A percentile compares a stretch with the other conserved stretches of the same genome.
These are phyloP conservation scores for Lactarius deliciosus DNA, from an alignment of 768 basidiomycete species.

Conservation along the genomic window DNA sequence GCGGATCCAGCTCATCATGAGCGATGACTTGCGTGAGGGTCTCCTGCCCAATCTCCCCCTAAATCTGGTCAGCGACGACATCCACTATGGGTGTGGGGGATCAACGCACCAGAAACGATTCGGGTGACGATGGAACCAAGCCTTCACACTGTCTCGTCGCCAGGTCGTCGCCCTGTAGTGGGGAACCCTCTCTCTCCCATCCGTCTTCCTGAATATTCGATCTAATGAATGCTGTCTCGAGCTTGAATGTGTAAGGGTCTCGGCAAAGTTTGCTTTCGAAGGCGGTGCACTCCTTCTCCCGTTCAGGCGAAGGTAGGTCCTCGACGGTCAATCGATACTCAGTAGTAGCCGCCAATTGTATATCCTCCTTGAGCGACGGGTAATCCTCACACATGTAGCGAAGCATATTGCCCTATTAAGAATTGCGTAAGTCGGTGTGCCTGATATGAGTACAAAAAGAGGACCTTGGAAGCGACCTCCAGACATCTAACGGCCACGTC, in stretches of 20 bases:
- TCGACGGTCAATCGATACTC: conserved; percentile 54
- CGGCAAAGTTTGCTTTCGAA: conserved; percentile 56
- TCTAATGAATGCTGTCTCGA: not conserved
- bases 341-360: conserved; percentile 48
- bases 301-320: conserved; percentile 55
- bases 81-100: conserved; percentile 15
- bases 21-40: conserved; percentile 71
- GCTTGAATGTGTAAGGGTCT: conserved; percentile 35
- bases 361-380: conserved; percentile 42
- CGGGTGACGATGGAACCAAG: not conserved
- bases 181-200: conserved; percentile 9
- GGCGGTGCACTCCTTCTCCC: conserved; percentile 43
- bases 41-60: conserved; percentile 75
- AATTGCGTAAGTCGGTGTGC: conserved; percentile 23
- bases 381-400: conserved; percentile 53
- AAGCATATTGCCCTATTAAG: conserved; percentile 60
- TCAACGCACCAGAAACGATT: conserved; percentile 17
- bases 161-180: conserved; percentile 9
- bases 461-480: conserved; percentile 54
- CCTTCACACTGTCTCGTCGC: conserved; percentile 1
- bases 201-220: conserved; percentile 16
- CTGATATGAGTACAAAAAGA: conserved; percentile 2
- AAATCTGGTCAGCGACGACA: conserved; percentile 11
- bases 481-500: conserved; percentile 62
- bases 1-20: conserved; percentile 64